These are phyloP conservation scores for Brachypodium distachyon DNA, from an alignment of 202 grass and related monocot genomes.

Conservation along the genomic window DNA sequence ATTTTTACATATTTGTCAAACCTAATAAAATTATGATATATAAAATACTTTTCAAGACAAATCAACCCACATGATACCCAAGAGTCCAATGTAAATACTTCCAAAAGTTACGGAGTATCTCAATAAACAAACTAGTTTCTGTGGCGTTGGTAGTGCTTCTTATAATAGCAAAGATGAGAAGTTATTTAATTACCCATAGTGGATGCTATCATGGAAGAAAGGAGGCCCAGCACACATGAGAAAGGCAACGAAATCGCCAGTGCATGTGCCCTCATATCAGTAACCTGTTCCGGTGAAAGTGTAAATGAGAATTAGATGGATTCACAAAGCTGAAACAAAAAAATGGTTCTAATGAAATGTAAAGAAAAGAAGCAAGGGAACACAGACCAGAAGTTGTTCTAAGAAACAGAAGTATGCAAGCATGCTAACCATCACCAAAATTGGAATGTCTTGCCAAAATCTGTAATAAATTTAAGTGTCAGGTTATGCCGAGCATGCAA, in stretches of 20 bases:
- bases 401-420: slow-evolving; percentile 99
- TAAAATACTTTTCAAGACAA: too few species aligned
- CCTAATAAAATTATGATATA: too few species aligned
- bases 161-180: neutral
- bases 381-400: slow-evolving; percentile 93
- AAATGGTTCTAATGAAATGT: neutral
- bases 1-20: too few species aligned
- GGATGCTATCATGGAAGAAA: slow-evolving; percentile 94
- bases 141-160: neutral
- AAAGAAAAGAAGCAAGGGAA: slow-evolving; percentile 22
- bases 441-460: slow-evolving; percentile 94
- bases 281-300: slow-evolving; percentile 47
- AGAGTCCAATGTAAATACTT: too few species aligned
- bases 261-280: slow-evolving; percentile 50
- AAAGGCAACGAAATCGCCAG: slow-evolving; percentile 96
- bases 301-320: neutral
- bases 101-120: too few species aligned
- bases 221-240: slow-evolving; percentile 78
- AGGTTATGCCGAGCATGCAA: slow-evolving; percentile 5
- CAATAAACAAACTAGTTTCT: neutral
- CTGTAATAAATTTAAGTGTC: slow-evolving; percentile 39
- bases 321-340: slow-evolving; percentile 6
- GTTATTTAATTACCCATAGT: slow-evolving; percentile 64
- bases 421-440: slow-evolving; percentile 99
- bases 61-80: too few species aligned